These are phyloP conservation scores for Aureobasidium sp. DNA, from an alignment of 2,329 filamentous ascomycete genomes.

Conservation along the genomic window DNA sequence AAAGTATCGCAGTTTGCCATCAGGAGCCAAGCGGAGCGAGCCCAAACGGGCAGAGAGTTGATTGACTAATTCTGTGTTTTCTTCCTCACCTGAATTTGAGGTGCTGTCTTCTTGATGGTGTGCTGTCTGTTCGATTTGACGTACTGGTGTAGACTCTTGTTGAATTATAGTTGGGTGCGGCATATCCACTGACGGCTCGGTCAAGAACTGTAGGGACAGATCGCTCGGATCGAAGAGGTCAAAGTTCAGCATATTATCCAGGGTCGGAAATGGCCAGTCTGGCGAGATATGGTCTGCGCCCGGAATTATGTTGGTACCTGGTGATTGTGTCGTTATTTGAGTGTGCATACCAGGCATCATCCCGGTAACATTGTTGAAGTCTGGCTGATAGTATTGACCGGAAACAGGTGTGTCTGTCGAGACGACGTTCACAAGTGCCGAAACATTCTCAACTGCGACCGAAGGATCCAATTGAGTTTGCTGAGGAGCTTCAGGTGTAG, in stretches of 20 bases:
- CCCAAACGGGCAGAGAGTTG: constrained; percentile 37
- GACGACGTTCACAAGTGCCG: neutral
- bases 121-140: neutral
- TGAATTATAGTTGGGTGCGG: neutral
- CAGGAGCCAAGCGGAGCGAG: constrained; percentile 34
- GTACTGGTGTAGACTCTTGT: neutral
- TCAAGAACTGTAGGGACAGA: neutral
- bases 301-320: neutral
- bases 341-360: neutral
- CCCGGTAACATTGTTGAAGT: neutral
- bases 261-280: constrained; percentile 14
- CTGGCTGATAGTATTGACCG: neutral
- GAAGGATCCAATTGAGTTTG: neutral
- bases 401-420: no score
- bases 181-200: neutral
- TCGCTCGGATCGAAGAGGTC: neutral
- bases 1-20: constrained; percentile 37
- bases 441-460: no score
- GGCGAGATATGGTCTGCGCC: constrained; percentile 12
- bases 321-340: neutral
- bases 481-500: neutral
- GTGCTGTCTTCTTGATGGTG: neutral
- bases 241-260: constrained; percentile 7
- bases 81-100: constrained; percentile 14
- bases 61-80: constrained; percentile 31